Base-by-base conservation (phyloP, 768 basidiomycete genomes). In the Boletus rubescentipes region DNA sequence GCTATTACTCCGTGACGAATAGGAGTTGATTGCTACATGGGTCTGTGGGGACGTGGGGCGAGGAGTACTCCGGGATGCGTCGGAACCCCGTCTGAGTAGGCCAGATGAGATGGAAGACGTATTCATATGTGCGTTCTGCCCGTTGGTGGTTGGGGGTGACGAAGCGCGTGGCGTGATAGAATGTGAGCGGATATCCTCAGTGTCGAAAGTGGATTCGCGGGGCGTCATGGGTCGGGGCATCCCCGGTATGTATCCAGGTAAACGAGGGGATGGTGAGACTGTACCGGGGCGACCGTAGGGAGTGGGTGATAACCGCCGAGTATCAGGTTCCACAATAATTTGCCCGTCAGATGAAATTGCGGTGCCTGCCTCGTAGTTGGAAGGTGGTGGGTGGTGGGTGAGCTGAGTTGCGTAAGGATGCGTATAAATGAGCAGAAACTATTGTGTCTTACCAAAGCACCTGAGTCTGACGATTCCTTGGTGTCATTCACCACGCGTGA, bases 181-280 rank as follows among this genome's bases (percentile, higher is more conserved):
- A 43, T 86, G 84, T 1, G 86, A 88, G 53, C 83, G 86, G 61
- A 83, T 81, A 54, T 91, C 88, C 50, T 92, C 90, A 29, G 78
- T 66, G 44, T 91, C 91, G 51, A 76, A 74, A 31, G 80, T 73
- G 7, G 73, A 62, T 58, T 90, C 87, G 51, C 84, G 85, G n/a
- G 91, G 91, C 7, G 91, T 93, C 87, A 93, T 91, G 16, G 91
- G 91, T 38, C 91, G 77, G 20, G 89, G 88, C 91, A 93, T 93
- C 11, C 91, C 91, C 21, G 91, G 91, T 52, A 91, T 84, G 70
- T 93, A 93, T 14, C 91, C 91, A 50, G 91, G 91, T 20, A 90
- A 65, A 37, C 82, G 77, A 39, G 80, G 77, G 0, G 72, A 71
- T 31, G 80, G 79, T 30, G 80, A 81, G n/a, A 70, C 68, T 14